Base-by-base conservation (phyloP, 768 basidiomycete species). In the Phylloporus sp. region DNA sequence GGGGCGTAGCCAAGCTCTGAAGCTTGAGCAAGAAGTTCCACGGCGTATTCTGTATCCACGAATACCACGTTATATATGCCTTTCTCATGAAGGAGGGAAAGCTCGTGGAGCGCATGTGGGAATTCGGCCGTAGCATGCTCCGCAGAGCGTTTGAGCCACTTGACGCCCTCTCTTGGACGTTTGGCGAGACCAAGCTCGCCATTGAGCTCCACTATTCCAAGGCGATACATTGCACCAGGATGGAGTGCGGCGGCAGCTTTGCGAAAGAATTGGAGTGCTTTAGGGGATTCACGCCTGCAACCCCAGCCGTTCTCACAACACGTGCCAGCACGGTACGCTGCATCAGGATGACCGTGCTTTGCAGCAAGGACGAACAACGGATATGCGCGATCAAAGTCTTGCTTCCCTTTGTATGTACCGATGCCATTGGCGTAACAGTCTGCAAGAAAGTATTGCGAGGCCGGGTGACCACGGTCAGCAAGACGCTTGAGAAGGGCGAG, bases 231-330 rank as follows among this genome's bases (percentile, higher is more conserved):
- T 1, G 97, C 91, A 15, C 92, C 93, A 0, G 94, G 93, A 59
- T 98, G 95, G 12, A 86, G 78, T 1, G 91, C 84, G 0, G 94
- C 92, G 0, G 86, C 91, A 7, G 95, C 92, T 70, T 97, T 98
- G 52, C 89, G 84, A 75, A 87, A 98, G 74, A 94, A 97, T 50
- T 88, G 85, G 31, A 97, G 71, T 0, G 95, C 93, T 64, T 97
- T 97, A 39, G 86, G 85, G 16, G 83, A 86, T 70, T 98, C 97
- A 13, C 93, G 80, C 45, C 95, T 77, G 67, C 93, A 95, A 6
- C 97, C 97, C 97, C 95, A 98, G 26, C 95, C 97, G 61, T 97
- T 95, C 78, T 99, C 97, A 70, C 92, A 97, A 67, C 97, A 99
- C 3, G 95, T 95, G 28, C 94, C 97, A 0, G 95, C 89, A 27